Evolutionary conservation across 805 yeast genomes (phyloP).

Genomic region (Candida caryicola): DNA sequence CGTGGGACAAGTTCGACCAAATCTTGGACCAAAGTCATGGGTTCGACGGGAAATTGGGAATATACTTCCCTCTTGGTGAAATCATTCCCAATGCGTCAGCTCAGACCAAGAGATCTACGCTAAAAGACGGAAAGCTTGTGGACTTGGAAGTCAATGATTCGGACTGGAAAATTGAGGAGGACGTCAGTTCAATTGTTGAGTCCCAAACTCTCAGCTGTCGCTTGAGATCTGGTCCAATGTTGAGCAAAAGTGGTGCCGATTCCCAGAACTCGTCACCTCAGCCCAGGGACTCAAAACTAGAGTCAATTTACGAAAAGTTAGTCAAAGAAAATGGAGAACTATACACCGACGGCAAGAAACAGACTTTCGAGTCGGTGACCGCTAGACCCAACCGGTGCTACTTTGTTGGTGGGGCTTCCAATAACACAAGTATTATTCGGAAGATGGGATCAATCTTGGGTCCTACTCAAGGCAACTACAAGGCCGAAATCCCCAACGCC

Average conservation of each 20-base stretch:
- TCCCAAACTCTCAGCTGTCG: conserved; percentile 86
- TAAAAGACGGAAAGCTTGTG: conserved; percentile 26
- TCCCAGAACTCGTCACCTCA: conserved; percentile 3
- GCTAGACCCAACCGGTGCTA: conserved; percentile 66
- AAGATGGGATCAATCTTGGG: conserved; percentile 73
- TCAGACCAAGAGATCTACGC: conserved; percentile 53
- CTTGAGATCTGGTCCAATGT: conserved; percentile 73
- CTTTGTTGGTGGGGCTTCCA: conserved; percentile 87
- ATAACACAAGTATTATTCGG: conserved; percentile 62
- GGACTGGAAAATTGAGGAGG: conserved; percentile 52
- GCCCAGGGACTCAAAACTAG: conserved; percentile 5
- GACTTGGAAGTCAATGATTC: conserved; percentile 18
- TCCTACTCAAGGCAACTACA: conserved; percentile 60
- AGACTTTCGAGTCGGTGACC: conserved; percentile 40
- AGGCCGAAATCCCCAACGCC: conserved; percentile 78
- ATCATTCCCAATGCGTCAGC: conserved; percentile 80
- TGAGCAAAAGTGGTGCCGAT: conserved; percentile 33
- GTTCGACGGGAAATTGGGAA: conserved; percentile 56
- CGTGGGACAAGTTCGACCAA: conserved; percentile 64
- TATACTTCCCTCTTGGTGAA: conserved; percentile 87
- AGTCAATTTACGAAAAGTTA: conserved; percentile 24
- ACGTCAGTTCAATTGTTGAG: conserved; percentile 76
- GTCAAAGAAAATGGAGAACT: conserved; percentile 39
- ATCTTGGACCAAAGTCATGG: conserved; percentile 40
- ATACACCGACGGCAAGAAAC: conserved; percentile 49